These are phyloP conservation scores for Daldinia caldariorum DNA, from an alignment of 495 filamentous ascomycete genomes.

Conservation along the genomic window DNA sequence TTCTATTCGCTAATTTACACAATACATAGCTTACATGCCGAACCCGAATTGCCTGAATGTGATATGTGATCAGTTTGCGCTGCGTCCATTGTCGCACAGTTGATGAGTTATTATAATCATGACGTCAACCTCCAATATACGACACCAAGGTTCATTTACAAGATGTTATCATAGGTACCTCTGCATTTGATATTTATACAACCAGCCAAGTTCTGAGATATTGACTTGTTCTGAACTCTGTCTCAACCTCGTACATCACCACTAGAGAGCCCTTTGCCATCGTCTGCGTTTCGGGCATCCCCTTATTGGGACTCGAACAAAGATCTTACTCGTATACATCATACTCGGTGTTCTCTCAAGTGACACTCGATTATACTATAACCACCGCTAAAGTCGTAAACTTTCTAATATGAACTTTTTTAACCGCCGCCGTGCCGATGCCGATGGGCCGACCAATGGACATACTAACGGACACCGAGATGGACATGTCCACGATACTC, in stretches of 20 bases:
- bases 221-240: not conserved
- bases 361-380: not conserved
- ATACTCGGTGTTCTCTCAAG: not conserved
- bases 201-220: not conserved
- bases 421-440: constrained; percentile 34
- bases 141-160: not conserved
- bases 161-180: not conserved
- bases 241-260: not conserved
- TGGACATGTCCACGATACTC: constrained; percentile 24
- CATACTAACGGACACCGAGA: constrained; percentile 21
- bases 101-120: constrained; percentile 22
- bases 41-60: constrained; percentile 22
- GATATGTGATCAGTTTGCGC: constrained; percentile 13
- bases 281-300: not conserved
- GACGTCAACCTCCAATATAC: constrained; percentile 30
- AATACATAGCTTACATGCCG: constrained; percentile 3
- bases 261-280: not conserved
- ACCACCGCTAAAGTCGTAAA: not conserved
- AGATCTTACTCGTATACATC: not conserved
- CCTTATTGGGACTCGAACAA: not conserved
- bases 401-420: constrained; percentile 44
- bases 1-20: constrained; percentile 9
- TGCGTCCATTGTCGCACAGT: constrained; percentile 26
- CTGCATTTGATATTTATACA: not conserved
- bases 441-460: constrained; percentile 19